These are phyloP conservation scores for Penicillium sp. DNA, from an alignment of 2,329 filamentous ascomycete species.

Conservation along the genomic window DNA sequence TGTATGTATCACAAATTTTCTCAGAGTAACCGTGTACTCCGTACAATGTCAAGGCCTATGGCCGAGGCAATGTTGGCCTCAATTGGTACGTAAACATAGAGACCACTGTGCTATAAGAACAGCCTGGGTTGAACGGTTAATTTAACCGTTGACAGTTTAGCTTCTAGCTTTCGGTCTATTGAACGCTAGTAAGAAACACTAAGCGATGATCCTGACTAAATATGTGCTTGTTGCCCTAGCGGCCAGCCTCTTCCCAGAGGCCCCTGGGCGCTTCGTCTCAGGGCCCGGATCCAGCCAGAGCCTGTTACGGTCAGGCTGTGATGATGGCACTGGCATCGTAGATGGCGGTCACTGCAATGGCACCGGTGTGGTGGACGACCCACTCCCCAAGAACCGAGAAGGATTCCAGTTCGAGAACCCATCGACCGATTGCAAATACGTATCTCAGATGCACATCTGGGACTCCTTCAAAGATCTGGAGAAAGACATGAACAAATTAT, in stretches of 20 bases:
- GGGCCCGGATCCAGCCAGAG: neutral
- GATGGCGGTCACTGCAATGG: constrained; percentile 30
- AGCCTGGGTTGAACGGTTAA: too few relatives aligned
- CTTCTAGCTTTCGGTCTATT: neutral
- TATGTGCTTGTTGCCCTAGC: neutral
- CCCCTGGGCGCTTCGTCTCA: constrained; percentile 1
- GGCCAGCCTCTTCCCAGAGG: constrained; percentile 4
- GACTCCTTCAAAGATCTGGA: constrained; percentile 36
- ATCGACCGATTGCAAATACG: constrained; percentile 33
- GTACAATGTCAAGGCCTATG: neutral
- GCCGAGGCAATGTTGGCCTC: constrained; percentile 1
- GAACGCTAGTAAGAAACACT: too few relatives aligned
- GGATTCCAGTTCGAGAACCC: constrained; percentile 37
- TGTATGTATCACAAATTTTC: neutral
- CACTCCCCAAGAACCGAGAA: constrained; percentile 21
- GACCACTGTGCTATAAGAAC: too few relatives aligned
- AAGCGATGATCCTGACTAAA: constrained; percentile 2
- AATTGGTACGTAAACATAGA: neutral
- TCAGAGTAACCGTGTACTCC: neutral
- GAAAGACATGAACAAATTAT: constrained; percentile 35
- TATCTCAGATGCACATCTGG: constrained; percentile 36
- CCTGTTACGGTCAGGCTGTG: constrained; percentile 1
- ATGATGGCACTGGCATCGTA: constrained; percentile 27
- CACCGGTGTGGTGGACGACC: constrained; percentile 27
- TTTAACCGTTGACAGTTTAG: neutral